Conservation (phyloP, 768 basidiomycete genomes). For the Boletellus ananas region DNA sequence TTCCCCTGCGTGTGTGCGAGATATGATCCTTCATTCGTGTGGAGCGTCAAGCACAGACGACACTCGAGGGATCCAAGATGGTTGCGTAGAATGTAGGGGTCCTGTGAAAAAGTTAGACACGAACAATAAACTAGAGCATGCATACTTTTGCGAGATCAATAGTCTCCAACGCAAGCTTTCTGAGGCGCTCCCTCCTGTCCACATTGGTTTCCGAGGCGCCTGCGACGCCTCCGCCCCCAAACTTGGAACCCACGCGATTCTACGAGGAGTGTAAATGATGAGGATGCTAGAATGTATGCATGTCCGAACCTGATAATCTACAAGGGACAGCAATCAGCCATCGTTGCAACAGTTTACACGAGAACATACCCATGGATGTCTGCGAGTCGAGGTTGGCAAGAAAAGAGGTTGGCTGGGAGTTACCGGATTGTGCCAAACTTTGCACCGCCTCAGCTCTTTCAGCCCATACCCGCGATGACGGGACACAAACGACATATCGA, state of each 20-base stretch:
- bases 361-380: conserved; percentile 31
- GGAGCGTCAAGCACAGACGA: conserved; percentile 93
- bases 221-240: conserved; percentile 94
- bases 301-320: conserved; percentile 67
- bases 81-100: conserved; percentile 98
- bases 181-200: conserved; percentile 87
- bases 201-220: conserved; percentile 94
- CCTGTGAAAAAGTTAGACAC: conserved; percentile 43
- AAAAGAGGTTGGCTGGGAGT: background rate
- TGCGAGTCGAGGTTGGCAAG: conserved; percentile 3
- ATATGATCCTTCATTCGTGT: conserved; percentile 99
- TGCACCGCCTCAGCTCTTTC: background rate
- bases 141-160: conserved; percentile 95
- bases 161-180: conserved; percentile 94
- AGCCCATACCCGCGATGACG: conserved; percentile 28
- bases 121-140: background rate
- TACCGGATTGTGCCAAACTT: conserved; percentile 20
- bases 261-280: conserved; percentile 29
- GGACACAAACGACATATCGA: conserved; percentile 63
- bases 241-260: conserved; percentile 95
- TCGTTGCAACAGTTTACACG: background rate
- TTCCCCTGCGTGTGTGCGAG: conserved; percentile 99
- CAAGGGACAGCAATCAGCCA: conserved; percentile 8
- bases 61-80: conserved; percentile 98
- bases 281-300: background rate